phyloP scores from a whole-genome alignment of 2,329 filamentous ascomycete genomes.

The Microdochium paspali region DNA sequence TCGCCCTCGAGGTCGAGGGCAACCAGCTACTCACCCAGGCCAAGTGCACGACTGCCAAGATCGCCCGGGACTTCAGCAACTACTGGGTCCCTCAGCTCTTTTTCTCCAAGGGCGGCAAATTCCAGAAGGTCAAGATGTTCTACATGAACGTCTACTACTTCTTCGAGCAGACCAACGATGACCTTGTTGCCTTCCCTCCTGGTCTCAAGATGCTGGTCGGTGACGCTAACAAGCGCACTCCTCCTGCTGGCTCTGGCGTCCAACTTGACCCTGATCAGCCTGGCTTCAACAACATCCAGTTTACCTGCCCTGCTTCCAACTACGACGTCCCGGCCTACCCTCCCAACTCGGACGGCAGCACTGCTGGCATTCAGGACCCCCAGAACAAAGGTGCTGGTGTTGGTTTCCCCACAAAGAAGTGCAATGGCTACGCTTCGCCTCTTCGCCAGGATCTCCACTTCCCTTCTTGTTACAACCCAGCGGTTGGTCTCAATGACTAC shows the following conservation, averaged over 20 bases:
- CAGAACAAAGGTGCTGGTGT: conserved; percentile 45
- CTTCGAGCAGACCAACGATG: conserved; percentile 55
- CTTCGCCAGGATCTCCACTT: conserved; percentile 61
- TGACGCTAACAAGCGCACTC: conserved; percentile 46
- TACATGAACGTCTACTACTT: conserved; percentile 75
- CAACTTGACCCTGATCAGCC: conserved; percentile 44
- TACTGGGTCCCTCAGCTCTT: conserved; percentile 72
- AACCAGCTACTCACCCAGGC: conserved; percentile 44
- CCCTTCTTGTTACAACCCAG: conserved; percentile 64
- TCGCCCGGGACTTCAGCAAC: conserved; percentile 60
- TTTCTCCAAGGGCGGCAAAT: conserved; percentile 53
- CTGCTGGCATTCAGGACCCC: conserved; percentile 44
- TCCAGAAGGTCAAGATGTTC: conserved; percentile 58
- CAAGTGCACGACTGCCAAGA: conserved; percentile 60
- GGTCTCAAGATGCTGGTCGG: conserved; percentile 66
- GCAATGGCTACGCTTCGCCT: conserved; percentile 53
- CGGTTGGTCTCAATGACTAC: conserved; percentile 48
- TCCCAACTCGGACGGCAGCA: conserved; percentile 40
- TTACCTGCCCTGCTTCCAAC: conserved; percentile 48
- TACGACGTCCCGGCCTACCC: conserved; percentile 43
- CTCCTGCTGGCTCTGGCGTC: conserved; percentile 35
- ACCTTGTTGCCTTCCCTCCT: conserved; percentile 58
- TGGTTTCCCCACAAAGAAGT: conserved; percentile 63
- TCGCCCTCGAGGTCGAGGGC: conserved; percentile 52
- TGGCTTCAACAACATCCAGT: conserved; percentile 43